Base-by-base conservation (phyloP, 1,139 yeast species). In the Blastobotrys proliferans region DNA sequence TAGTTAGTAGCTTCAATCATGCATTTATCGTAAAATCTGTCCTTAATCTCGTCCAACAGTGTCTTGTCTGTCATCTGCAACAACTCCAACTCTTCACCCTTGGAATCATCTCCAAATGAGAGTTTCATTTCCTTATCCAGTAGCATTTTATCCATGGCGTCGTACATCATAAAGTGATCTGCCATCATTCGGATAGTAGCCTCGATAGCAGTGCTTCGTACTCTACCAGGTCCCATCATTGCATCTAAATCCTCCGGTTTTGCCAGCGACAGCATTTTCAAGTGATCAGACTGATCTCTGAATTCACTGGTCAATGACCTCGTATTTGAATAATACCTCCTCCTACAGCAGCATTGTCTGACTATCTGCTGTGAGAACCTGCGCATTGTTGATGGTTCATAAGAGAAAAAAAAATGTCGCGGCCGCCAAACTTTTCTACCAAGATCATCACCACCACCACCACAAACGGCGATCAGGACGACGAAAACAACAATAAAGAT, bases 141-240 rank as follows among this genome's bases (percentile, higher is more conserved):
- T 18, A 53, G 43, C 11, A 43, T 44, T 22, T 49, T 50, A 36
- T 57, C 60, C 47, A 55, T 52, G 10, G 54, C 46, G 37, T 54
- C 60, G 42, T 56, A 58, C 4, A 56, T 45, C 30, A 51, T 41
- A 38, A 58, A 50, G 34, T 52, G 45, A 31, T 58, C 62, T 2
- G 60, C 59, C 31, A 58, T 38, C 57, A 54, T 56, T 19, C 62
- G 39, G n/a, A 55, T 55, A 3, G 59, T 51, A 1, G 60, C 58
- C 35, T 57, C 62, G 6, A 57, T 38, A 18, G 42, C 44, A 1
- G 55, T 51, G 22, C 53, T 51, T 16, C 60, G 42, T 9, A 50
- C 40, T 11, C 42, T 33, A 8, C 46, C 45, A 2, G 56, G 52
- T 2, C 62, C 62, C 18, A 58, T 18, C 21, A 54, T 22, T 11